These are phyloP conservation scores for Plectosphaerella sp. DNA, from an alignment of 2,329 filamentous ascomycete species.

Conservation along the genomic window DNA sequence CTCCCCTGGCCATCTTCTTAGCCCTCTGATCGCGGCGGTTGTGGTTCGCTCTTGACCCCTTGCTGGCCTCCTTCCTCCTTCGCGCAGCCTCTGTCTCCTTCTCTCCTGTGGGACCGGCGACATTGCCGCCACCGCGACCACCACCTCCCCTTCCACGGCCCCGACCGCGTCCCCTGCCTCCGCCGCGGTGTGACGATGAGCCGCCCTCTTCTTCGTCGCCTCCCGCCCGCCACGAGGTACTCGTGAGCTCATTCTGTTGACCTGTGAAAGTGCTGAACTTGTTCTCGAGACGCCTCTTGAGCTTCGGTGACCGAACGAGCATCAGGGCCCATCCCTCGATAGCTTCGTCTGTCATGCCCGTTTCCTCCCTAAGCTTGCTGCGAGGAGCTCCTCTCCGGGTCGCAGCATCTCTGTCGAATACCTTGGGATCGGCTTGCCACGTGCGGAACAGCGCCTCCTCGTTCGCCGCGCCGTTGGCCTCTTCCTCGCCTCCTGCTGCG, in stretches of 20 bases:
- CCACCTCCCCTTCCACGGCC: constrained; percentile 42
- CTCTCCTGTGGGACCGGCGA: constrained; percentile 62
- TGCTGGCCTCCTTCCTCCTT: constrained; percentile 75
- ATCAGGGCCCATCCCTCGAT: constrained; percentile 94
- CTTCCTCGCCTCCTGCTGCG: constrained; percentile 54
- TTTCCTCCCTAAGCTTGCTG: constrained; percentile 63
- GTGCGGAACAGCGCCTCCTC: constrained; percentile 72
- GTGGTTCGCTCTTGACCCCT: constrained; percentile 79
- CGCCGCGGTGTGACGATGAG: constrained; percentile 32
- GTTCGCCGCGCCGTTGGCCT: constrained; percentile 42
- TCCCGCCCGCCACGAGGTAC: constrained; percentile 61
- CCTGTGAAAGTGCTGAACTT: constrained; percentile 64
- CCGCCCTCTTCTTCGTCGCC: constrained; percentile 49
- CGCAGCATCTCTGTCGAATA: constrained; percentile 68
- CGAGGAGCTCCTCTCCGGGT: constrained; percentile 64
- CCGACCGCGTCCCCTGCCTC: constrained; percentile 41
- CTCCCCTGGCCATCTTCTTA: constrained; percentile 58
- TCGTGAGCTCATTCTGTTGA: constrained; percentile 57
- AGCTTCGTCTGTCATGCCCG: constrained; percentile 86
- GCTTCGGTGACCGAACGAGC: constrained; percentile 67
- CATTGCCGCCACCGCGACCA: constrained; percentile 52
- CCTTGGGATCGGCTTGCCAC: constrained; percentile 58
- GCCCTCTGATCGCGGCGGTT: constrained; percentile 70
- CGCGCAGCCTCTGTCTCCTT: constrained; percentile 68
- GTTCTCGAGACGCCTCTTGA: constrained; percentile 65